phyloP scores from a whole-genome alignment of 148 eudicot genomes.

The Cornus suecica region DNA sequence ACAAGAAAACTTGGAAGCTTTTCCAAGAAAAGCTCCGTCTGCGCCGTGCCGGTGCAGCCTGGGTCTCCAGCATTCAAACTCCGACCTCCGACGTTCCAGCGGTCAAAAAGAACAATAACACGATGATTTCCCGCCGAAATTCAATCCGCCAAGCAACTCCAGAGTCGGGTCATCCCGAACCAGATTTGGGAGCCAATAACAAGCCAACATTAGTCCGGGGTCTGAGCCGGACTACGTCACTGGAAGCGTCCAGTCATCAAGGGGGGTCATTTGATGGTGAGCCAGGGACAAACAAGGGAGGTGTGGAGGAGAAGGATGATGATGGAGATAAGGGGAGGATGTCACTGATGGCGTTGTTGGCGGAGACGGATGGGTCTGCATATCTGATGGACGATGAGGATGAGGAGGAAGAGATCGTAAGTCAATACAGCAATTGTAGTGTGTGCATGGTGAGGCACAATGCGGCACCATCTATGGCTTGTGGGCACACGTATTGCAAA shows the following conservation, averaged over 20 bases:
- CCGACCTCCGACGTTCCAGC: conserved; percentile 38
- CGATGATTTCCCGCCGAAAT: conserved; percentile 13
- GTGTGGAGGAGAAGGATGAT: conserved; percentile 22
- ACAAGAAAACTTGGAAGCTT: conserved; percentile 37
- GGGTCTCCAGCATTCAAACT: conserved; percentile 29
- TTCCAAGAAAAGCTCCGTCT: conserved; percentile 37
- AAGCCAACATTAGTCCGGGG: conserved; percentile 4
- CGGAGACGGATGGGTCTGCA: conserved; percentile 60
- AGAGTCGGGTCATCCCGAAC: neutral
- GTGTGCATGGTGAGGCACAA: conserved; percentile 90
- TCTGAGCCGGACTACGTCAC: conserved; percentile 14
- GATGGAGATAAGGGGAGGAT: conserved; percentile 39
- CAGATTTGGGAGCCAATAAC: conserved; percentile 3
- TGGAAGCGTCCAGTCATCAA: neutral
- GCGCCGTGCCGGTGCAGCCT: conserved; percentile 28
- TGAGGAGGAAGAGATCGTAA: conserved; percentile 35
- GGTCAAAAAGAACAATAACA: neutral
- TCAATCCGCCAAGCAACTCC: conserved; percentile 8
- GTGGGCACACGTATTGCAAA: conserved; percentile 92
- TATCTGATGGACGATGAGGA: conserved; percentile 44
- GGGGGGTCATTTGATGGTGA: no score
- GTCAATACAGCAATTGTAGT: conserved; percentile 47
- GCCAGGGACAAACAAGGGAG: conserved; percentile 33
- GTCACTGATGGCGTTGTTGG: conserved; percentile 86
- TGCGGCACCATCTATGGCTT: conserved; percentile 69